These are phyloP conservation scores for Eucalyptus cladocalyx DNA, from an alignment of 345 rosid genomes.

Conservation along the genomic window DNA sequence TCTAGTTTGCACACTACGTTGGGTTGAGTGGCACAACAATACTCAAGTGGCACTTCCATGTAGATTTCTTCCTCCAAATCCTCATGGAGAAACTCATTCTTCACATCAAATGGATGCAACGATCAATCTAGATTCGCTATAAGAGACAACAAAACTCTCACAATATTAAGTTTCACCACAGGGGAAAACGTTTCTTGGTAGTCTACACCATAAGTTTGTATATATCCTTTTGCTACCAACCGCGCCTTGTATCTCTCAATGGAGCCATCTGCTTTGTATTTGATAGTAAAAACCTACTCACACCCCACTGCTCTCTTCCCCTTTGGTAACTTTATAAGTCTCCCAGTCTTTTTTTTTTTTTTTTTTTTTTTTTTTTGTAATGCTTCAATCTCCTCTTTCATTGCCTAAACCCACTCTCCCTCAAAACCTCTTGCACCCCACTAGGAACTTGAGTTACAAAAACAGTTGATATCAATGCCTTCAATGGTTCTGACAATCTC, in stretches of 20 bases:
- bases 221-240: neutral
- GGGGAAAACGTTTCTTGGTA: neutral
- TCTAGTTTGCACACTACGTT: neutral
- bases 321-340: neutral
- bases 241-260: neutral
- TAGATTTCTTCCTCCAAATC: neutral
- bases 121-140: fast-evolving
- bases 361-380: neutral
- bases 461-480: neutral
- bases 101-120: neutral
- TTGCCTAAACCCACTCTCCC: neutral
- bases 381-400: neutral
- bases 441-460: neutral
- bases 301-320: neutral
- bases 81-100: neutral
- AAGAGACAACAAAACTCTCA: neutral
- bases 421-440: neutral
- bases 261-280: neutral
- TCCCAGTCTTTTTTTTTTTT: neutral
- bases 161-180: neutral
- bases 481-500: neutral
- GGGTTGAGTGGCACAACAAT: neutral
- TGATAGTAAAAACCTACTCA: neutral
- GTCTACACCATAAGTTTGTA: neutral
- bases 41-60: neutral